Base-by-base conservation (phyloP, 441 rosid species). In the Melianthus villosus region DNA sequence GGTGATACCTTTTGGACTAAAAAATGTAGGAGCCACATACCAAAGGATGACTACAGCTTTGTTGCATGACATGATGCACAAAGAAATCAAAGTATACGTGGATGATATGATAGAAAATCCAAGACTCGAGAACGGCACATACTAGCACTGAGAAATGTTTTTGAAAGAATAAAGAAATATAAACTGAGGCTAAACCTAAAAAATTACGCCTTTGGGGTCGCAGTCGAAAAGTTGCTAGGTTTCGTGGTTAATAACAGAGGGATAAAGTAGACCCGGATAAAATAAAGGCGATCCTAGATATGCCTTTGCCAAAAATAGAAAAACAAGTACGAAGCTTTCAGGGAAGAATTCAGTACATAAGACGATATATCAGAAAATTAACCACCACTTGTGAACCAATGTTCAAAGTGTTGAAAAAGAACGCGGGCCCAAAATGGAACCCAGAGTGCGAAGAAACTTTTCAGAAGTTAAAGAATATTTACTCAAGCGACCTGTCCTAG, bases 1-100 rank as follows among this genome's bases (percentile, higher is more conserved):
- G 6, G 48, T 17, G 10, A 43, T 43, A 28, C 38, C 16, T 1
- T 43, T 43, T 7, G 38, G 29, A 0, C 33, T 41, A 0, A 41
- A 41, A 6, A 41, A 41, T 9, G 45, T 7, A 2, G 18, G 45
- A 8, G 33, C 45, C 0, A 41, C 34, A 0, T 26, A 25, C 9
- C 44, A 40, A 13, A 13, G 44, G 2, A 7, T 16, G 2, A 20
- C 19, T 9, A 34, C 29, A 6, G 29, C 29, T 25, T 6, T 25
- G 29, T 10, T 25, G 9, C 29, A 25, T 10, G 29, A 1, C 9
- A 25, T 25, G 29, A 25, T 25, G 29, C 29, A 25, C 3, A 22
- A 14, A 11, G 22, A 23, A 2, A 14, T 22, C 9, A 20, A 26
- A 19, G 19, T n/a, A n/a, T n/a, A n/a, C n/a, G n/a, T n/a, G n/a